A percentile compares a stretch with the other conserved stretches of the same genome.
phyloP scores from a whole-genome alignment of 768 basidiomycete species.

The Termitomyces sp. region DNA sequence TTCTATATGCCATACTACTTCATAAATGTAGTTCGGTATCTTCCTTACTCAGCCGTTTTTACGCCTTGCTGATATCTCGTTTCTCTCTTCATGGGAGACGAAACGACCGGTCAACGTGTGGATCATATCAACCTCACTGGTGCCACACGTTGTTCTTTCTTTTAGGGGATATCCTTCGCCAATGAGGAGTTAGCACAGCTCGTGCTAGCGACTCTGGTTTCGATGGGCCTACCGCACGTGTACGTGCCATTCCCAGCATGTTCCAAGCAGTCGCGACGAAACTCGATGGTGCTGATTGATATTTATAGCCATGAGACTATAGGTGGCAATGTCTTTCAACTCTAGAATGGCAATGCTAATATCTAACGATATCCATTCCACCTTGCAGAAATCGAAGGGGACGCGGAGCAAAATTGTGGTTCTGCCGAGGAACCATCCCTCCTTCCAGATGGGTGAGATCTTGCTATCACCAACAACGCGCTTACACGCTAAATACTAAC shows the following conservation, averaged over 20 bases:
- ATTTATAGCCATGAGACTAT: neutral
- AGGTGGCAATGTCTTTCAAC: neutral
- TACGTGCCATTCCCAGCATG: neutral
- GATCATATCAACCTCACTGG: neutral
- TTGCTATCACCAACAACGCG: conserved; percentile 2
- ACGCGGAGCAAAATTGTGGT: conserved; percentile 37
- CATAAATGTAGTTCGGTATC: neutral
- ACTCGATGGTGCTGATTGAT: neutral
- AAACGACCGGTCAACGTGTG: neutral
- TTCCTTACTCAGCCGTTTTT: neutral
- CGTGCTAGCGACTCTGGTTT: neutral
- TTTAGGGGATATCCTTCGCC: neutral
- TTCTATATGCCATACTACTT: neutral
- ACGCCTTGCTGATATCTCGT: neutral
- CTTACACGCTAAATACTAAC: neutral
- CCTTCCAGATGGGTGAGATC: conserved; percentile 36
- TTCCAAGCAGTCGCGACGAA: neutral
- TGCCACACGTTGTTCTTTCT: neutral
- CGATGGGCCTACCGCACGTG: neutral
- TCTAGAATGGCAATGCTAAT: neutral
- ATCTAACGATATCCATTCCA: conserved; percentile 20
- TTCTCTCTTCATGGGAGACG: neutral
- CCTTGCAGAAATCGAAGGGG: conserved; percentile 38
- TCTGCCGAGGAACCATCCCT: conserved; percentile 28
- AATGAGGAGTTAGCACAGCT: too few species aligned